These are phyloP conservation scores for Chaetomium cochliodes DNA, from an alignment of 495 filamentous ascomycete species.

Conservation along the genomic window DNA sequence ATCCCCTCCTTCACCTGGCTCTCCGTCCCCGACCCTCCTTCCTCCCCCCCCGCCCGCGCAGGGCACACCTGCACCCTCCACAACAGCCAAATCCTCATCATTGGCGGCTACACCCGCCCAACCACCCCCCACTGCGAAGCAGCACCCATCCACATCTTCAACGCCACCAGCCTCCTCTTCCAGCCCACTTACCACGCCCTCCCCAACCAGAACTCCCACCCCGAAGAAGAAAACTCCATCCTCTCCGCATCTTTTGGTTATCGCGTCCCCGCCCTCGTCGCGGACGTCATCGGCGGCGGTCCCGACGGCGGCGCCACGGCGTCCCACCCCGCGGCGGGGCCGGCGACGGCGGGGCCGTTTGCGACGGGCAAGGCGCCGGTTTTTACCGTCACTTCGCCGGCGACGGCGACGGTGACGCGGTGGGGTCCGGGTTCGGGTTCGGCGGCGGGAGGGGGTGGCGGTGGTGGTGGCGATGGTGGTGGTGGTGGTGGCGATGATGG, in stretches of 20 bases:
- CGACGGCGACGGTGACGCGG: slow-evolving; percentile 50
- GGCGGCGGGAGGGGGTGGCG: slow-evolving; percentile 30
- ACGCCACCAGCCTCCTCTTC: slow-evolving; percentile 61
- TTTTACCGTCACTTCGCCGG: slow-evolving; percentile 59
- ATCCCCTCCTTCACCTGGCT: slow-evolving; percentile 75
- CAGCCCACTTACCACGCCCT: slow-evolving; percentile 55
- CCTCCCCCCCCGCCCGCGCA: slow-evolving; percentile 59
- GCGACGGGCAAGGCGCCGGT: slow-evolving; percentile 63
- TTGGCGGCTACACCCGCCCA: slow-evolving; percentile 66
- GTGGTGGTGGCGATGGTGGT: background rate
- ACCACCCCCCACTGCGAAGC: slow-evolving; percentile 60
- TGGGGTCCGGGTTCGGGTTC: slow-evolving; percentile 10
- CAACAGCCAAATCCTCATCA: slow-evolving; percentile 67
- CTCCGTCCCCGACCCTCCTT: slow-evolving; percentile 54
- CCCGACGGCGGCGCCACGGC: slow-evolving; percentile 62
- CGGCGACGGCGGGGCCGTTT: slow-evolving; percentile 64
- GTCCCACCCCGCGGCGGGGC: slow-evolving; percentile 59
- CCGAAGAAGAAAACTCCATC: slow-evolving; percentile 45
- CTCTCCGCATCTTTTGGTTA: slow-evolving; percentile 62
- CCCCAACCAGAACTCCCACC: slow-evolving; percentile 33
- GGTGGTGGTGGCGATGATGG: slow-evolving; percentile 10
- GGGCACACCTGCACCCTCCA: slow-evolving; percentile 69
- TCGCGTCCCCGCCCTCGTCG: slow-evolving; percentile 59
- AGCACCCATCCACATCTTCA: slow-evolving; percentile 67
- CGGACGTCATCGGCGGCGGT: slow-evolving; percentile 62